Base-by-base conservation (phyloP, 306 rosid species). In the Quercus variabilis region DNA sequence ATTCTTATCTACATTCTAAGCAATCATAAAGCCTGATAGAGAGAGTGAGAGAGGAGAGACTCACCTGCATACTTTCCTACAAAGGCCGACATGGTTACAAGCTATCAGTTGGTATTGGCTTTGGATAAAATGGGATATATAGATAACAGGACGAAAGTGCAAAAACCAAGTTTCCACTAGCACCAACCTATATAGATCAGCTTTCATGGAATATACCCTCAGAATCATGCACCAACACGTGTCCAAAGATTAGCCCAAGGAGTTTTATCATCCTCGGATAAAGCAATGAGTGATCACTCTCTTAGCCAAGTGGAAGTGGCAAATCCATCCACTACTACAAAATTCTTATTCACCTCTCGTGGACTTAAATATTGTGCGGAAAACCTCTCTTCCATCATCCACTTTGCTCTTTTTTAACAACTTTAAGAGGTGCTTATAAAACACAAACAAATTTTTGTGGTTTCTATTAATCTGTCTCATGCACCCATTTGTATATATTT, bases 41-140 rank as follows among this genome's bases (percentile, higher is more conserved):
- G 73, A 75, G 54, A 71, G 55, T 28, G 58, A 55, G 64, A 25
- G 78, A 76, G 59, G 58, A 80, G 3, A 63, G 11, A 49, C 15
- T 12, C 81, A 90, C 98, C 98, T 80, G 98, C 93, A 73, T 93
- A 91, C 84, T 93, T 93, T 74, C 98, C 98, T 74, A 90, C 92
- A 80, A 93, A 93, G 92, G 97, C 98, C 73, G 98, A 91, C 98
- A 93, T 93, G 83, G 83, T 79, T 86, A 49, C 56, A 68, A 71
- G 83, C 76, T 83, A 83, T 73, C 21, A 78, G 73, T 49, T 12
- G 59, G 12, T 62, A 58, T 21, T 69, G 55, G 19, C 69, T 49
- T 11, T 69, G 79, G 81, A 55, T 73, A 43, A 38, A 74, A 75
- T 46, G 68, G 15, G 5, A 49, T 49, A 12, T 0, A 43, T 71